Base-by-base conservation (phyloP, 164 flowering plant species). In the Sextonia rubra region DNA sequence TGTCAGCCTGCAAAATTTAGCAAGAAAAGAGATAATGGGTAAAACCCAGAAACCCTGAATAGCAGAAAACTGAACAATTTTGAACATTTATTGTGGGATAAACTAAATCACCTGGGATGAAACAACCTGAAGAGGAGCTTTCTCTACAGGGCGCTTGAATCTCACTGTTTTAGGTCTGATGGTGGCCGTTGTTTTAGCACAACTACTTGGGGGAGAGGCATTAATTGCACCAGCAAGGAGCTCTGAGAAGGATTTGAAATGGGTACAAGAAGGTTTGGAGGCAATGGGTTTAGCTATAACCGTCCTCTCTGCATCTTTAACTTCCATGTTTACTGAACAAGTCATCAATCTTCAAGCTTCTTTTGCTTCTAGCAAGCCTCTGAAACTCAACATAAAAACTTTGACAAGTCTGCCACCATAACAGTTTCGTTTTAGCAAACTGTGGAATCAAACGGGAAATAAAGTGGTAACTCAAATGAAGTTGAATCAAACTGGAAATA, bases 101-200 rank as follows among this genome's bases (percentile, higher is more conserved):
- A 12, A 17, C 64, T 8, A 20, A 12, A 61, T 7, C 74, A 85
- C 90, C 87, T 79, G 81, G 30, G 85, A 77, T 71, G 87, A 76
- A 75, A 32, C 69, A 25, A 67, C 66, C 17, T 70, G 79, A 70
- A 70, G 71, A 2, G 83, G 76, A 66, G 79, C 71, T 66, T 52
- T 81, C 75, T 73, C 82, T 20, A 71, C 72, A 30, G 63, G 24
- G 17, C 94, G 85, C 80, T 85, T 88, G 69, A 88, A 76, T 81
- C 94, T 87, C 79, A 88, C 85, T 17, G 93, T 90, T 79, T 85
- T 92, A 60, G 98, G 98, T 79, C 88, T 89, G 75, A 92, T 89
- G 52, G 96, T 88, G 44, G 87, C 69, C 66, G 84, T 77, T 30
- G 82, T 75, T 70, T 89, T 87, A 66, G 89, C 75, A 60, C 71